These are phyloP conservation scores for Trametes maxima DNA, from an alignment of 768 basidiomycete species.

Conservation along the genomic window DNA sequence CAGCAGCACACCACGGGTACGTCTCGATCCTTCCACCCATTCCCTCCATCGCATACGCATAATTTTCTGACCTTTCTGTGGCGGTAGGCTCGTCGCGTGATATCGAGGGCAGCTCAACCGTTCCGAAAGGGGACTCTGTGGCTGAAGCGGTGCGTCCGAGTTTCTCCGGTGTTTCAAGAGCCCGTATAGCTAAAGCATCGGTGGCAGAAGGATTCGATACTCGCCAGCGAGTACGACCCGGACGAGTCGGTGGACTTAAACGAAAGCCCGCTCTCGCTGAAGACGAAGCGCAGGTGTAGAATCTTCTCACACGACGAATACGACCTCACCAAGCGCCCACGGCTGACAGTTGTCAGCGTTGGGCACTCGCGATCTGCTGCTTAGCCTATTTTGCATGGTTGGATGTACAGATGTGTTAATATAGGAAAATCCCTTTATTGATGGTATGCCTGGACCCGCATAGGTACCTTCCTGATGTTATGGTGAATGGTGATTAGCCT, in stretches of 20 bases:
- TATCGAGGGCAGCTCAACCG: background rate
- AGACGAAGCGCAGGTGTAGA: constrained; percentile 26
- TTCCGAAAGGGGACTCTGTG: background rate
- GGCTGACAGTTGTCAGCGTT: background rate
- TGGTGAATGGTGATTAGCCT: no score
- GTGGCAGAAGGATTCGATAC: background rate
- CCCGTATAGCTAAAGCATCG: background rate
- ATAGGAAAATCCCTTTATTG: no score
- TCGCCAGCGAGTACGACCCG: background rate
- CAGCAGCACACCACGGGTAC: constrained; percentile 3
- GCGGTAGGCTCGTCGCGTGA: constrained; percentile 3
- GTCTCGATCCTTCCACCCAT: background rate
- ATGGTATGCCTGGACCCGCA: no score
- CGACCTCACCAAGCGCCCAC: constrained; percentile 16
- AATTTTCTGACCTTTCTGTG: background rate
- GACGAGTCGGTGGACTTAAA: constrained; percentile 7
- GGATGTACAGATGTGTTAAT: background rate
- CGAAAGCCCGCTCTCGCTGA: constrained; percentile 22
- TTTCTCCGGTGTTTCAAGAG: background rate
- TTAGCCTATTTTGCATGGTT: background rate
- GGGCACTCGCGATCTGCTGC: background rate
- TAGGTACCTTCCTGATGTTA: no score
- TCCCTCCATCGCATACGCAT: background rate
- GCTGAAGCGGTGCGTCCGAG: constrained; percentile 2
- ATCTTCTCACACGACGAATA: constrained; percentile 20